These are phyloP conservation scores for Manihot esculenta DNA, from an alignment of 441 rosid species.

Conservation along the genomic window DNA sequence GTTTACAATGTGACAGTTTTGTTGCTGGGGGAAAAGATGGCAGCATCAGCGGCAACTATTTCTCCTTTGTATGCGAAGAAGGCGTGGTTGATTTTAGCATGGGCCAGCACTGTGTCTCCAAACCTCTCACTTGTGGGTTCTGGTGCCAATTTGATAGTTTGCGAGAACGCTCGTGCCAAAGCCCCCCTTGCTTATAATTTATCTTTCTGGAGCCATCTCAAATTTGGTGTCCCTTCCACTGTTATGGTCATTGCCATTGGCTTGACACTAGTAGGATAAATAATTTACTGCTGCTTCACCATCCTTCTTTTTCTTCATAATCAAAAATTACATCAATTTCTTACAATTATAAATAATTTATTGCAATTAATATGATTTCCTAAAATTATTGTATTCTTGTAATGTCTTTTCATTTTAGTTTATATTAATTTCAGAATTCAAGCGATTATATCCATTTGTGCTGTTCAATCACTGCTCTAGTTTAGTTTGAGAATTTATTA, in stretches of 20 bases:
- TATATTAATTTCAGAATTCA: too few species aligned
- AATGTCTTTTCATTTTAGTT: too few species aligned
- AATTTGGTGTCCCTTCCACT: conserved; percentile 71
- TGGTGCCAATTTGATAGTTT: conserved; percentile 74
- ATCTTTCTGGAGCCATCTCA: conserved; percentile 60
- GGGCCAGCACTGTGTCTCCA: conserved; percentile 82
- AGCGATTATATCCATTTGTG: too few species aligned
- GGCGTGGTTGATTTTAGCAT: conserved; percentile 71
- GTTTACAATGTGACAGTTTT: conserved; percentile 52
- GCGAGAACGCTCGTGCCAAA: conserved; percentile 65
- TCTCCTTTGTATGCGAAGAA: conserved; percentile 50
- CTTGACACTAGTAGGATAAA: conserved; percentile 27
- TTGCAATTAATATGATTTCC: too few species aligned
- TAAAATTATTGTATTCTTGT: too few species aligned
- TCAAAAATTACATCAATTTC: too few species aligned
- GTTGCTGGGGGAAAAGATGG: conserved; percentile 56
- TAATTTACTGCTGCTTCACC: too few species aligned
- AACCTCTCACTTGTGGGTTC: conserved; percentile 70
- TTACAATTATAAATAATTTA: too few species aligned
- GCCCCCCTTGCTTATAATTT: conserved; percentile 44
- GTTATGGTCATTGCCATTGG: conserved; percentile 56
- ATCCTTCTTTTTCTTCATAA: too few species aligned
- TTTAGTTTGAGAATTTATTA: too few species aligned
- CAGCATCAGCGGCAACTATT: conserved; percentile 51
- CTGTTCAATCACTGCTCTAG: too few species aligned